Base-by-base conservation (phyloP, 768 basidiomycete species). In the Leccinum rimulosum region DNA sequence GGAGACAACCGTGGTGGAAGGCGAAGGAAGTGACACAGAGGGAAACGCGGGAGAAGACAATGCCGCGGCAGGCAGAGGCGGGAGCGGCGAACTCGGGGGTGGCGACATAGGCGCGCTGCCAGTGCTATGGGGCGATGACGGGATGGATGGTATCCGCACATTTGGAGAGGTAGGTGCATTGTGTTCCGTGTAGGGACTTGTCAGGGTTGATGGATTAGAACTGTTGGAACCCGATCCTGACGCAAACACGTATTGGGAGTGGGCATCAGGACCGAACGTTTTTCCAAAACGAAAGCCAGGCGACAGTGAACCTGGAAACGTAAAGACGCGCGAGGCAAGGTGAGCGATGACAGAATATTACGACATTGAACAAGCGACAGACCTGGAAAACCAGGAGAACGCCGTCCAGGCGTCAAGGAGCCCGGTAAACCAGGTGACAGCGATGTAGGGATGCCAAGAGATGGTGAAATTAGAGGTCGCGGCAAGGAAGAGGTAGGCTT, bases 321-420 rank as follows among this genome's bases (percentile, higher is more conserved):
- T 14, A 47, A 67, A 54, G 10, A 35, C 14, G 33, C 3, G 6
- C 31, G 48, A 33, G 49, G 38, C 35, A 52, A 27, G n/a, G 36
- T 61, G 19, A 62, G 48, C 56, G 27, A 58, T 55, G 45, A 62
- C 52, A 17, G 8, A n/a, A 61, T 7, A 17, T 56, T 36, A 64
- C 53, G 58, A 50, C 5, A 61, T 22, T 6, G 45, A 56, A 52
- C 22, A 36, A 59, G 17, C 9, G 43, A 71, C 69, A 14, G 12
- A 69, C 68, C 69, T 61, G 67, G 64, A 31, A 69, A 57, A 12
- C 62, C 58, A 52, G 68, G 69, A 14, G 69, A 69, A 8, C 62
- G 67, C 1, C 45, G 58, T 22, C 69, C 67, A 14, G 65, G 61
- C 3, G 65, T n/a, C 38, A 71, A 27, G 33, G 62, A 62, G 30